These are phyloP conservation scores for Tricholomella constricta DNA, from an alignment of 768 basidiomycete genomes.

Conservation along the genomic window DNA sequence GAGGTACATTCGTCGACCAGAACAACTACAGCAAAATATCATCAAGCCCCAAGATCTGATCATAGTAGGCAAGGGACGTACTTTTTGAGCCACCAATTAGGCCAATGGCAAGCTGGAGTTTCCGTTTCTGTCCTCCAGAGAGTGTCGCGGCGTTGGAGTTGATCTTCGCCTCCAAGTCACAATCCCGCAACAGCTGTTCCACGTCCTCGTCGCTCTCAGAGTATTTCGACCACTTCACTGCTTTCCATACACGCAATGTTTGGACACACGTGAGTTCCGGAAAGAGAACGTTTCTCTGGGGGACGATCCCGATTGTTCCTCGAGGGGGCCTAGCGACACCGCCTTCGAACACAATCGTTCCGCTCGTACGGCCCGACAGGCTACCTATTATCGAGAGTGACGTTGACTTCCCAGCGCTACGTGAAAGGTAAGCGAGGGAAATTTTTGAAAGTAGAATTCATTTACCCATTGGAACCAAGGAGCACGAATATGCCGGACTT, in stretches of 20 bases:
- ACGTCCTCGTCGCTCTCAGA: constrained; percentile 55
- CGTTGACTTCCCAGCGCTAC: constrained; percentile 79
- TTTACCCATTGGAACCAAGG: constrained; percentile 70
- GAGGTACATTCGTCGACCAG: constrained; percentile 76
- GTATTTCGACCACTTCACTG: constrained; percentile 63
- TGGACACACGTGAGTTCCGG: constrained; percentile 75
- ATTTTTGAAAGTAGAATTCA: constrained; percentile 3
- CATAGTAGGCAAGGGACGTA: constrained; percentile 28
- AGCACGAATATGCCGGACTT: constrained; percentile 77
- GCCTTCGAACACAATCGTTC: constrained; percentile 58
- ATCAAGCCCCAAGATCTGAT: not conserved
- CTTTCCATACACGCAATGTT: constrained; percentile 71
- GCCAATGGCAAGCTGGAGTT: constrained; percentile 81
- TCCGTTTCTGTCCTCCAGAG: constrained; percentile 81
- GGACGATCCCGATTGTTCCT: constrained; percentile 74
- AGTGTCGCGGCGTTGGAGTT: constrained; percentile 65
- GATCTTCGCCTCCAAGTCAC: constrained; percentile 73
- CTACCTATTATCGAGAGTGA: constrained; percentile 67
- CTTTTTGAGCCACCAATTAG: constrained; percentile 75
- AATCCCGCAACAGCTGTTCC: constrained; percentile 65
- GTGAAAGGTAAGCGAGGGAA: not conserved
- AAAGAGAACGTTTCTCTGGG: constrained; percentile 84
- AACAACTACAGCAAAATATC: constrained; percentile 36
- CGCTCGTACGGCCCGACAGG: constrained; percentile 58
- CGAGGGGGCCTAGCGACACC: constrained; percentile 55